A percentile compares a stretch with the other conserved stretches of the same genome.
These are phyloP conservation scores for Cryptococcus neoformans DNA, from an alignment of 1,284 basidiomycete species.

Conservation along the genomic window DNA sequence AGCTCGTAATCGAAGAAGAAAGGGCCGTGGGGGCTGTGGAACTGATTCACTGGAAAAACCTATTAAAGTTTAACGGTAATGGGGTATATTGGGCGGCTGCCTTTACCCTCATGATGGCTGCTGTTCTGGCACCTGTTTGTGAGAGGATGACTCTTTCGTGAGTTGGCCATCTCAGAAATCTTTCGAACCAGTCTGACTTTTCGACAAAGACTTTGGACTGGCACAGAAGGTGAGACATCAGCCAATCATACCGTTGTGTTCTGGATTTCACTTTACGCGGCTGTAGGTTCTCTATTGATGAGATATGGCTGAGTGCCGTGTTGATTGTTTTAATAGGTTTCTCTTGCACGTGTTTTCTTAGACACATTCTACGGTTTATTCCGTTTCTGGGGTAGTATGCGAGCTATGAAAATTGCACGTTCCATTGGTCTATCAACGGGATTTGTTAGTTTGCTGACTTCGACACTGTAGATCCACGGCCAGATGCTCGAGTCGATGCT, in stretches of 20 bases:
- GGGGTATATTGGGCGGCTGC: slow-evolving; percentile 63
- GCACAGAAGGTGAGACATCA: slow-evolving; percentile 1
- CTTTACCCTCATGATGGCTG: slow-evolving; percentile 18
- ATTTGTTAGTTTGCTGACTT: background rate
- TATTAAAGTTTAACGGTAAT: slow-evolving; percentile 57
- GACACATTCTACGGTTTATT: slow-evolving; percentile 10
- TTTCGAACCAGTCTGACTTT: background rate
- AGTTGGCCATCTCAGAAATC: slow-evolving; percentile 3
- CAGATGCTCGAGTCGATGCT: slow-evolving; percentile 30
- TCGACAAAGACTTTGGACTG: slow-evolving; percentile 18
- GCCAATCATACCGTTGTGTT: slow-evolving; percentile 9
- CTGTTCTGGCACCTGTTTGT: slow-evolving; percentile 14
- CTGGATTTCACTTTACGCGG: slow-evolving; percentile 23
- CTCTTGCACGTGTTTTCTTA: slow-evolving; percentile 10
- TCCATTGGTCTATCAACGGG: background rate
- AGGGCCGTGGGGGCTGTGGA: slow-evolving; percentile 71
- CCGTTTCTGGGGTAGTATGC: slow-evolving; percentile 20
- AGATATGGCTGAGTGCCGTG: background rate
- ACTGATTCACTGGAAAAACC: slow-evolving; percentile 71
- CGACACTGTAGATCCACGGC: slow-evolving; percentile 17
- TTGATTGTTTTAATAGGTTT: slow-evolving; percentile 4
- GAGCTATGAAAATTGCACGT: slow-evolving; percentile 22
- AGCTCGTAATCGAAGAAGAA: slow-evolving; percentile 82
- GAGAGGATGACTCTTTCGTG: slow-evolving; percentile 23
- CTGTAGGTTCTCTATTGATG: slow-evolving; percentile 9